These are phyloP conservation scores for Closterium sp. DNA, from an alignment of 139 green algal species.

Conservation along the genomic window DNA sequence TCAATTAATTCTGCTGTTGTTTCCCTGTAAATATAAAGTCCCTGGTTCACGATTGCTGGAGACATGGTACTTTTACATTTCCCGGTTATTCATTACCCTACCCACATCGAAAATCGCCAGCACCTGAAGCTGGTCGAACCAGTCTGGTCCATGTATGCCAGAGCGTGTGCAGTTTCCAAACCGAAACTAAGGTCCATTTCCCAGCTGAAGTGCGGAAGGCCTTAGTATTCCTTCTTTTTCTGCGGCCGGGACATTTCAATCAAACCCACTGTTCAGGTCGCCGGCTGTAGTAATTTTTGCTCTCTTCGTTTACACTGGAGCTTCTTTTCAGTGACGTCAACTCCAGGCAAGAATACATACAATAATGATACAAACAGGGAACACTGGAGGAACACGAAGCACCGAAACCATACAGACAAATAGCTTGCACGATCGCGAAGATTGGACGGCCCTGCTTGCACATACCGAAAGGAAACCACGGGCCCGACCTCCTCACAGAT, in stretches of 20 bases:
- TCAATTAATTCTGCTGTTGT: not conserved
- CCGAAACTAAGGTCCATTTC: not conserved
- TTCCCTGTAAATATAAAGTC: not conserved
- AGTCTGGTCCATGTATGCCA: too few species aligned
- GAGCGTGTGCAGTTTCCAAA: not conserved
- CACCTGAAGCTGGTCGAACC: too few species aligned
- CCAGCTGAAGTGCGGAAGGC: not conserved
- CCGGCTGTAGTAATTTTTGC: not conserved
- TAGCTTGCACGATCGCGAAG: not conserved
- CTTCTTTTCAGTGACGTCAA: not conserved
- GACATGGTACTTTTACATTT: not conserved
- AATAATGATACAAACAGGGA: not conserved
- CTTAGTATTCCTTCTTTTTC: not conserved
- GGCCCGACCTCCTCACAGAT: slow-evolving; percentile 71
- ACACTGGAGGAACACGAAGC: not conserved
- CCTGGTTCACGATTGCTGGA: not conserved
- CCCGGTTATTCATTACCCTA: too few species aligned
- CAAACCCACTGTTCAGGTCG: too few species aligned
- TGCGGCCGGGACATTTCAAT: too few species aligned
- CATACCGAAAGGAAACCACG: slow-evolving; percentile 75
- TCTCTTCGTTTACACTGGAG: not conserved
- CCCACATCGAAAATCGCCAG: too few species aligned
- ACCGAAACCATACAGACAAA: not conserved
- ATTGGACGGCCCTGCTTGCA: slow-evolving; percentile 2
- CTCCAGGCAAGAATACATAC: not conserved